These are phyloP conservation scores for Macaranga tanarius DNA, from an alignment of 441 rosid species.

Conservation along the genomic window DNA sequence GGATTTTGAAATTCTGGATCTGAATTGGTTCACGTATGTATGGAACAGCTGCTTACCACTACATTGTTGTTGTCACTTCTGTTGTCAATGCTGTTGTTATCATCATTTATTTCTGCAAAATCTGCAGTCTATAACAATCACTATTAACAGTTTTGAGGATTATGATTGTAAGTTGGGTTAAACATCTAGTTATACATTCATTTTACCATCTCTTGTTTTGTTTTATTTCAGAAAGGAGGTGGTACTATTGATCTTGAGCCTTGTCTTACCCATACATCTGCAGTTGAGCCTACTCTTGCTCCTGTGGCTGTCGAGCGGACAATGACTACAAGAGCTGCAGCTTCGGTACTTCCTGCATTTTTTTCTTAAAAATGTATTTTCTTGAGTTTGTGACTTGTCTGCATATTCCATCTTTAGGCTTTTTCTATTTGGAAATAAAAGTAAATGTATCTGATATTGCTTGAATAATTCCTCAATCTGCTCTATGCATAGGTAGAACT, in stretches of 20 bases:
- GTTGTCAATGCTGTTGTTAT: background rate
- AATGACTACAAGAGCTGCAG: conserved; percentile 99
- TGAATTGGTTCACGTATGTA: background rate
- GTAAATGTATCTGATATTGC: background rate
- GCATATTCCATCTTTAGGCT: background rate
- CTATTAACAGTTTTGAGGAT: conserved; percentile 2
- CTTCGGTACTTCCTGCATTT: conserved; percentile 53
- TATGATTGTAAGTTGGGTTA: background rate
- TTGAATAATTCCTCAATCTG: background rate
- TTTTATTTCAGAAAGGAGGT: conserved; percentile 80
- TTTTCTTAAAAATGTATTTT: background rate
- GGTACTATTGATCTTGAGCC: conserved; percentile 95
- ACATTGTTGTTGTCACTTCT: background rate
- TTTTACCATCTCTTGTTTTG: background rate
- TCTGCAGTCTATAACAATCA: background rate
- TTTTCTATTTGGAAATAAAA: background rate
- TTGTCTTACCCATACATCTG: conserved; percentile 88
- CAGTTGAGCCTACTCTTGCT: conserved; percentile 99
- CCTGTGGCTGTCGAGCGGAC: conserved; percentile 98
- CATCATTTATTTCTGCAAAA: background rate
- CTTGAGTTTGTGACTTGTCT: background rate
- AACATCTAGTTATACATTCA: background rate
- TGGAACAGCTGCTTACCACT: background rate
- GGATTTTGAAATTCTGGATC: background rate
- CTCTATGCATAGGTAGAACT: background rate